Conservation (phyloP, 352 stramenopile genomes). For the Phytophthora cactorum region DNA sequence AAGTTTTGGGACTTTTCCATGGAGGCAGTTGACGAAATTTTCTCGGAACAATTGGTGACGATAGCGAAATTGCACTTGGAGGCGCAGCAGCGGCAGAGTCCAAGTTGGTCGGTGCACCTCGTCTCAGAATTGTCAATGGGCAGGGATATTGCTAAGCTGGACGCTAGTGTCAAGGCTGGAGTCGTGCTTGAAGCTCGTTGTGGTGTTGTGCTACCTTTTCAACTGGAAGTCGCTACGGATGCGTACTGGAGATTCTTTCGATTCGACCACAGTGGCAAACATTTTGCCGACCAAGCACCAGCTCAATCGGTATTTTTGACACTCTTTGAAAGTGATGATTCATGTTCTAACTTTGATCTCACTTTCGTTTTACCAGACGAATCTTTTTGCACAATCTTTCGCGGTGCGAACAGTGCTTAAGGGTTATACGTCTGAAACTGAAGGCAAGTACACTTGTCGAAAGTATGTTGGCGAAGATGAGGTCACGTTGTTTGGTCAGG, state of each 20-base stretch:
- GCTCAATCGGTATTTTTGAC: conserved; percentile 11
- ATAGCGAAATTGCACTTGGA: background rate
- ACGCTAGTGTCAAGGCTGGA: background rate
- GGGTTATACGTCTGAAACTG: background rate
- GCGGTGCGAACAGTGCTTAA: background rate
- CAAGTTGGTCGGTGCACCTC: background rate
- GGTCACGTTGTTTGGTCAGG: background rate
- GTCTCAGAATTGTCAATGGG: background rate
- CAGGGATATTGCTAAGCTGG: background rate
- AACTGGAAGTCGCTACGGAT: conserved; percentile 16
- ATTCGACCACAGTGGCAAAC: conserved; percentile 6
- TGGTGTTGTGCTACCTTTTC: conserved; percentile 20
- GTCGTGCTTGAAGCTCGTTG: conserved; percentile 19
- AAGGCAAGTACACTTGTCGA: background rate
- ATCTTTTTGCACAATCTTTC: conserved; percentile 12
- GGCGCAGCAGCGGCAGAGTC: background rate
- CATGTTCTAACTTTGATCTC: too few relatives aligned
- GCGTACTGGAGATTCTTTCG: conserved; percentile 29
- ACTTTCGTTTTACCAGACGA: background rate
- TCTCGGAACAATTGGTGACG: background rate
- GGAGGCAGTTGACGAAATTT: background rate
- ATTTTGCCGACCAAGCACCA: background rate
- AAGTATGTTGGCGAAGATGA: background rate
- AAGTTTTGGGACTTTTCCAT: background rate
- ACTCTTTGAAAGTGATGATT: too few relatives aligned